phyloP scores from a whole-genome alignment of 768 basidiomycete species.

The Mycena filopes region DNA sequence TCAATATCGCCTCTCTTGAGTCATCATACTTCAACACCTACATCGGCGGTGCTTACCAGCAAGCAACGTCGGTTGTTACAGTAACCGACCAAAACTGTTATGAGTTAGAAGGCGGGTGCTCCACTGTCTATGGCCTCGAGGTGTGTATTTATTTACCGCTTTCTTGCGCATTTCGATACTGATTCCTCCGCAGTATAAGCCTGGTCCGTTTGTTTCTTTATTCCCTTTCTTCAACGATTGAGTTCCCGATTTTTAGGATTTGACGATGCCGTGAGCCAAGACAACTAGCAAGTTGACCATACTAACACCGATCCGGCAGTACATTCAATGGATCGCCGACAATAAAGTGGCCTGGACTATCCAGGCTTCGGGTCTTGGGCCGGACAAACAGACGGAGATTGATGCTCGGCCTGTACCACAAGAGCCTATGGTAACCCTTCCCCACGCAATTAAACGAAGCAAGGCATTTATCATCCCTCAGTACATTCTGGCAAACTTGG shows the following conservation, averaged over 20 bases:
- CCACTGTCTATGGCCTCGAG: constrained; percentile 71
- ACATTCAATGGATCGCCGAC: constrained; percentile 73
- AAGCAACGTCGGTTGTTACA: constrained; percentile 68
- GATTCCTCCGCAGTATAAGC: constrained; percentile 49
- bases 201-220: constrained; percentile 47
- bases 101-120: constrained; percentile 58
- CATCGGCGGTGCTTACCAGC: constrained; percentile 81
- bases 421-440: constrained; percentile 70
- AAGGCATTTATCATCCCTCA: constrained; percentile 27
- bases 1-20: constrained; percentile 62
- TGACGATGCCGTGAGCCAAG: constrained; percentile 12
- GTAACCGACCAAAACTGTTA: constrained; percentile 68
- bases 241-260: constrained; percentile 7
- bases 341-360: constrained; percentile 70
- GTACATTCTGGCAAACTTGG: constrained; percentile 63
- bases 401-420: constrained; percentile 63
- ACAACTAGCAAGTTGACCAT: too few species aligned
- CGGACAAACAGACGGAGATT: constrained; percentile 61
- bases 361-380: constrained; percentile 61
- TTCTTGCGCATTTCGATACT: background rate
- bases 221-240: background rate
- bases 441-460: background rate
- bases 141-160: constrained; percentile 40
- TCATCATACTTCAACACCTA: constrained; percentile 70
- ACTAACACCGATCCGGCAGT: too few species aligned